Conservation (phyloP, 306 rosid species). For the Rosa lucieae region DNA sequence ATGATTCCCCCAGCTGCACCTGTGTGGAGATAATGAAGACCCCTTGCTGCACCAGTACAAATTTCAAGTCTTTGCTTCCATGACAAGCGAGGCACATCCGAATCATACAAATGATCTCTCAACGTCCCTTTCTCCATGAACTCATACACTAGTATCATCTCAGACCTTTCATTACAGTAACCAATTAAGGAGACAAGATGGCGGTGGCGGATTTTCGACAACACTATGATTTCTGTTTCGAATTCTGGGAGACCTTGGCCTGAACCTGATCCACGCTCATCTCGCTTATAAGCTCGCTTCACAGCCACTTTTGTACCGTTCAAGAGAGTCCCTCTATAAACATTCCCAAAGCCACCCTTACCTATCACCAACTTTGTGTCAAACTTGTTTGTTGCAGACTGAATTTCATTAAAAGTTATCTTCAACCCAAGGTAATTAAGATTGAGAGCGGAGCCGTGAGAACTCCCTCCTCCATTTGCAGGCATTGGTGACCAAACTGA, state of each 20-base stretch:
- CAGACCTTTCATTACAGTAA: slow-evolving; percentile 51
- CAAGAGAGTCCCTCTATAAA: slow-evolving; percentile 37
- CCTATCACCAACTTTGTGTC: slow-evolving; percentile 36
- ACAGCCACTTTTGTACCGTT: slow-evolving; percentile 47
- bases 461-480: slow-evolving; percentile 41
- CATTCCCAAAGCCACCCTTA: slow-evolving; percentile 53
- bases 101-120: slow-evolving; percentile 46
- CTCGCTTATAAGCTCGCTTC: slow-evolving; percentile 37
- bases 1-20: slow-evolving; percentile 54
- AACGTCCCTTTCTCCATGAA: slow-evolving; percentile 55
- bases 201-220: slow-evolving; percentile 50
- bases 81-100: slow-evolving; percentile 36
- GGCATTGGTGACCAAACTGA: slow-evolving; percentile 39
- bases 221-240: slow-evolving; percentile 45
- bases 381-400: slow-evolving; percentile 40
- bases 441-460: slow-evolving; percentile 34
- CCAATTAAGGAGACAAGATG: slow-evolving; percentile 60
- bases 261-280: slow-evolving; percentile 31
- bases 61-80: slow-evolving; percentile 63
- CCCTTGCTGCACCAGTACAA: slow-evolving; percentile 53
- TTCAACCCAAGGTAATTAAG: slow-evolving; percentile 40
- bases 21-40: slow-evolving; percentile 56
- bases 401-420: slow-evolving; percentile 40
- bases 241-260: slow-evolving; percentile 55
- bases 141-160: slow-evolving; percentile 59